A percentile compares a stretch with the other conserved stretches of the same genome.
Evolutionary conservation across 1,284 basidiomycete species (phyloP).

Genomic region (Cryptococcus deneoformans): DNA sequence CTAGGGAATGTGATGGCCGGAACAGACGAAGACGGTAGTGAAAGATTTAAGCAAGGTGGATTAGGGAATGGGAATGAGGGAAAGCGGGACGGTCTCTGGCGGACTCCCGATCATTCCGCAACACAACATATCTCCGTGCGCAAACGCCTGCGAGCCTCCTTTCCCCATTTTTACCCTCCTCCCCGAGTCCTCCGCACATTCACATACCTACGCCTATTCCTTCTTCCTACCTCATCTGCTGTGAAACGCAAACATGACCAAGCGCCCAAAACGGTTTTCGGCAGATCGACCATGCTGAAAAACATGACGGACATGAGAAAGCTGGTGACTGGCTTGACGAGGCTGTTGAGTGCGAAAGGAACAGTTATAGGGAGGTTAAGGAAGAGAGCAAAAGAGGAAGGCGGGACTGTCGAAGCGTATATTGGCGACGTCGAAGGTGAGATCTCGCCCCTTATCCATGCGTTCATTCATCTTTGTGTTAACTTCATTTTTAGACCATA

Average conservation of each 20-base stretch:
- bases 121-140: neutral
- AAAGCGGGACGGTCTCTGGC: neutral
- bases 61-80: neutral
- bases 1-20: neutral
- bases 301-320: constrained; percentile 78
- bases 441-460: constrained; percentile 15
- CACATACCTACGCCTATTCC: constrained; percentile 38
- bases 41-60: neutral
- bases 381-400: constrained; percentile 59
- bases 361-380: constrained; percentile 77
- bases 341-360: constrained; percentile 75
- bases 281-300: constrained; percentile 54
- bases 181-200: constrained; percentile 10
- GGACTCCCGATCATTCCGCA: neutral
- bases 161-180: neutral
- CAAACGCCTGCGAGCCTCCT: neutral
- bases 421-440: constrained; percentile 89
- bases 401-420: constrained; percentile 73
- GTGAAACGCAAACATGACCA: constrained; percentile 17
- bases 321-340: constrained; percentile 75
- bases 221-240: constrained; percentile 30
- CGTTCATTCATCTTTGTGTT: neutral
- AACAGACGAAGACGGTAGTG: neutral
- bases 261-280: constrained; percentile 30
- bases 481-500: constrained; percentile 65